These are phyloP conservation scores for Cladosporium sp. DNA, from an alignment of 2,329 filamentous ascomycete genomes.

Conservation along the genomic window DNA sequence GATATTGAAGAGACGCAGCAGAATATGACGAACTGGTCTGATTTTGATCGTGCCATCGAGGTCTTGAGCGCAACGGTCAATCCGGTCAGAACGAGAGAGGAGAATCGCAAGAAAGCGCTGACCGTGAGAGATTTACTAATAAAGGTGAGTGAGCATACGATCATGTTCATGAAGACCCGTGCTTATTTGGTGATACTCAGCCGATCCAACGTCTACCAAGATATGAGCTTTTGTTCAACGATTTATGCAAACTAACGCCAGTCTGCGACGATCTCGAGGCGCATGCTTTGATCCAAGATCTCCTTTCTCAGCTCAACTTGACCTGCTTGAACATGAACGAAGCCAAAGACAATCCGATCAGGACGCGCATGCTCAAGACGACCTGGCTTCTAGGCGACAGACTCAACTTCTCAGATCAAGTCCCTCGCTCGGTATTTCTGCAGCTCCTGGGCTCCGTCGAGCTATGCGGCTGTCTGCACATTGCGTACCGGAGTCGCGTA, in stretches of 20 bases:
- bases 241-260: slow-evolving; percentile 78
- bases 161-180: not conserved
- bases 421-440: slow-evolving; percentile 54
- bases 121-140: slow-evolving; percentile 84
- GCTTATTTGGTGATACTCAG: slow-evolving; percentile 41
- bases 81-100: slow-evolving; percentile 61
- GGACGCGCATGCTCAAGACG: slow-evolving; percentile 68
- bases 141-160: slow-evolving; percentile 57
- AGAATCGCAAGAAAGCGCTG: slow-evolving; percentile 67
- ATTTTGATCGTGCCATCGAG: slow-evolving; percentile 82
- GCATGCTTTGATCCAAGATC: slow-evolving; percentile 73
- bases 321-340: slow-evolving; percentile 76
- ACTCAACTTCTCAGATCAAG: slow-evolving; percentile 68
- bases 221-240: slow-evolving; percentile 82
- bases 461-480: slow-evolving; percentile 77
- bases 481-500: slow-evolving; percentile 68
- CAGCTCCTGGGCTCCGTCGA: slow-evolving; percentile 75
- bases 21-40: slow-evolving; percentile 68
- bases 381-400: slow-evolving; percentile 84
- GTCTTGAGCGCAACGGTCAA: slow-evolving; percentile 71
- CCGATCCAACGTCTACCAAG: slow-evolving; percentile 90
- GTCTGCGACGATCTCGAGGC: slow-evolving; percentile 80
- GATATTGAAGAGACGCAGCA: slow-evolving; percentile 68
- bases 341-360: slow-evolving; percentile 71
- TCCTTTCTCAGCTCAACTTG: slow-evolving; percentile 67